Evolutionary conservation across 1,284 basidiomycete species (phyloP), one percentile per base, ranked within the genome.

Genomic region (Kalmanozyma brasiliensis): DNA sequence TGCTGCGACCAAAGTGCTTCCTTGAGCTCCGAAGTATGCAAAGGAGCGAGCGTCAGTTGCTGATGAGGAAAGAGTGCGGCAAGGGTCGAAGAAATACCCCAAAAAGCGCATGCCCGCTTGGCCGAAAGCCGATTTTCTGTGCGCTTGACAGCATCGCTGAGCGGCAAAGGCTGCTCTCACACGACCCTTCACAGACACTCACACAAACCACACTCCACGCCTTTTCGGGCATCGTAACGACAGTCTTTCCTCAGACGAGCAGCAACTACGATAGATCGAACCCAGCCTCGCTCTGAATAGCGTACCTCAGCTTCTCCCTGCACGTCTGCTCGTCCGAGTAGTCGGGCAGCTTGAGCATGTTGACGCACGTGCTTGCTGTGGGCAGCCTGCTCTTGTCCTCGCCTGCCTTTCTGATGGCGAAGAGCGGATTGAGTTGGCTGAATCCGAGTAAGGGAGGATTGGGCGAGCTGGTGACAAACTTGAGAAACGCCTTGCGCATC

Each of bases 401-500:
- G 3, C 78, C 75, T 1, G 73, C 63, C 37, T 73, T 61, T 19
- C 75, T 64, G 41, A 82, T 78, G 17, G 62, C 78, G 49, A 82
- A 80, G 53, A 72, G 52, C 22, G 80, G 80, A 49, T 76, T 73
- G 40, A 82, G 53, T 56, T 81, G 74, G 11, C 52, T 56, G 41
- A 82, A 82, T 13, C 80, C 80, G 10, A 81, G 69, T 36, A 82
- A 49, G 10, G 80, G 80, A 3, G 80, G 78, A 16, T 76, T 78
- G n/a, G 79, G 78, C 44, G 78, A 81, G 32, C 61, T 68, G 7
- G 80, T 82, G 43, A 81, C 80, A 53, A 81, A 82, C 36, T 76
- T 75, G 47, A 79, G 57, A 42, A 80, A 77, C 4, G 76, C 71
- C 22, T 67, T 72, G 13, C 71, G 61, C 35, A 56, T 62, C 8